These are phyloP conservation scores for Cladosporium velox DNA, from an alignment of 2,329 filamentous ascomycete species.

Conservation along the genomic window DNA sequence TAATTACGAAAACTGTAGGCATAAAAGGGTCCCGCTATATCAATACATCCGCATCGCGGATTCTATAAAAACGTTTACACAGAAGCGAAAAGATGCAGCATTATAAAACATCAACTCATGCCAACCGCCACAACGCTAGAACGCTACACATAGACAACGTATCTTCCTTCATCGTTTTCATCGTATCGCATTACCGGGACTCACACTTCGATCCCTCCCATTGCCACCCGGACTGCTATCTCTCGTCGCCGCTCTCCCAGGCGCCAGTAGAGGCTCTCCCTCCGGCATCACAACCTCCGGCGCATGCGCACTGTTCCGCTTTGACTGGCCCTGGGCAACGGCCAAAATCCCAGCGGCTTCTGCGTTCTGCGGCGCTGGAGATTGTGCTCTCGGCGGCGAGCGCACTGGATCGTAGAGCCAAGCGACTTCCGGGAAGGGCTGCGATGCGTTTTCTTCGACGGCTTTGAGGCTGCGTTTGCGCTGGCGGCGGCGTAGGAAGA, in stretches of 20 bases:
- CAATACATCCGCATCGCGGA: not conserved
- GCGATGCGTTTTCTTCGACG: not conserved
- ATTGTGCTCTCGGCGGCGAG: conserved; percentile 3
- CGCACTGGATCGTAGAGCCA: conserved; percentile 26
- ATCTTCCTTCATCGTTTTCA: not conserved
- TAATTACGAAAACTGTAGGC: not conserved
- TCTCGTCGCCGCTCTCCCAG: conserved; percentile 11
- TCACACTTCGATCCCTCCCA: not conserved
- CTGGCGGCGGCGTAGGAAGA: conserved; percentile 22
- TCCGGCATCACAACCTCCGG: conserved; percentile 14
- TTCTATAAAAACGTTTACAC: not conserved
- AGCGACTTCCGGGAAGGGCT: conserved; percentile 24
- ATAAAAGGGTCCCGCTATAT: not conserved
- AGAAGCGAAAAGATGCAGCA: not conserved
- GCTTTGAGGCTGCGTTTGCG: conserved; percentile 20
- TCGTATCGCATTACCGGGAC: not conserved
- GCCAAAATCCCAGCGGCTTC: not conserved
- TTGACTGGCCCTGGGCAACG: not conserved
- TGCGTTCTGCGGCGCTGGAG: not conserved
- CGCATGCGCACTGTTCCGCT: conserved; percentile 8
- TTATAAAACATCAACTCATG: not conserved
- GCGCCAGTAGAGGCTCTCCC: conserved; percentile 8
- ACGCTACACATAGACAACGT: not conserved
- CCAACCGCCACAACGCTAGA: not conserved
- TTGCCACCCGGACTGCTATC: conserved; percentile 9